Base-by-base conservation (phyloP, 352 stramenopile genomes). In the Pythium monospermum region DNA sequence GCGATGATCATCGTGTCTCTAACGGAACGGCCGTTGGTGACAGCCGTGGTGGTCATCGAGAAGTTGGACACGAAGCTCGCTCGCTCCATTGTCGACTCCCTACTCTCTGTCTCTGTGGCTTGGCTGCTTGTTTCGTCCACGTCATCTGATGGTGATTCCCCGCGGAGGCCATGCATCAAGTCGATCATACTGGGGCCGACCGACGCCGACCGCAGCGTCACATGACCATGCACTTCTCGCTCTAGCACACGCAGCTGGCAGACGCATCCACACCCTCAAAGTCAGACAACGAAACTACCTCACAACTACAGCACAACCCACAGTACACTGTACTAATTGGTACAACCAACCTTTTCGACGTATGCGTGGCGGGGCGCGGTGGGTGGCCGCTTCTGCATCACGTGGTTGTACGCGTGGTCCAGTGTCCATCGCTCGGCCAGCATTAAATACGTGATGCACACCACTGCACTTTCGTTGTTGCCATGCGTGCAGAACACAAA, bases 171-270 rank as follows among this genome's bases (percentile, higher is more conserved):
- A 37, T 81, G 63, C 76, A 87, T 87, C 38, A 87, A 64, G 35
- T 87, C 76, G 28, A 85, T 84, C 76, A 87, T 87, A 42, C 76
- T 87, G 13, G 76, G 76, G 0, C 76, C 76, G 16, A 85, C 75
- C 19, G 83, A 70, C 18, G 76, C 68, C 2, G 67, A 77, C 16
- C 76, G 65, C 35, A 87, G 69, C 28, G 76, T 85, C 59, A 85
- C 71, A 8, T 73, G 61, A 1, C 76, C 76, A 42, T 84, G 72
- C 22, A 73, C 69, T 35, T 85, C 76, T 12, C 73, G 37, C 52
- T 87, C 76, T 32, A 87, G 43, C 8, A 66, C 49, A 1, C 66
- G 65, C 23, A 87, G 60, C 74, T 85, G n/a, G 43, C 8, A 66
- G 51, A 1, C 66, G 65, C 23, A 87, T 58, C 74, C 84, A 44